Base-by-base conservation (phyloP, 2,329 filamentous ascomycete genomes). In the Fusarium metavorans region DNA sequence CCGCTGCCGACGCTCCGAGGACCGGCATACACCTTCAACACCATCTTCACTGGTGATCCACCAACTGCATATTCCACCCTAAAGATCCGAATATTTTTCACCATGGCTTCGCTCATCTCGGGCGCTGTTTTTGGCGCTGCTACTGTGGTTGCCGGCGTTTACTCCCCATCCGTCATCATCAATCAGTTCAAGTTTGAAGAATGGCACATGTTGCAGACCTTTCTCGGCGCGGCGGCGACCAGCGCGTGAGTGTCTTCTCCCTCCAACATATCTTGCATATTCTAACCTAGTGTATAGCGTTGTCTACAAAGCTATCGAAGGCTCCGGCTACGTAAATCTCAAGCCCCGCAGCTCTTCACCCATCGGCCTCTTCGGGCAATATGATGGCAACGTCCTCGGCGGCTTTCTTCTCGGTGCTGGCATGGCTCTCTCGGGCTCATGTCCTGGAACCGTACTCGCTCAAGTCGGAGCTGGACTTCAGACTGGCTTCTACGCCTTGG, bases 171-270 rank as follows among this genome's bases (percentile, higher is more conserved):
- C 0, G 85, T 92, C 56, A 91, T 94, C 74, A 81, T 90, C 66
- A 82, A 85, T 10, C 92, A 93, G 82, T 87, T 93, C 82, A 85
- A 84, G 27, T 83, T 92, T 54, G 82, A 87, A 57, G 87, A 92
- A 78, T 92, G 88, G 81, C 90, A 91, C 79, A 93, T 93, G 91
- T 79, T 92, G 34, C 88, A 92, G 80, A 86, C 87, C 11, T 93
- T 93, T 76, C 81, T 93, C 5, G 86, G 88, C 2, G 92, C 91
- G 5, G 89, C 89, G 11, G 91, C 89, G 30, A 87, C 85, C 74
- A 92, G 89, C 82, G 88, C 88, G 89, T 92, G 85, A 80, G 90
- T 83, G 50, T n/a, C 32, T 8, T 8, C 23, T 13, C 20, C 20
- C 30, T 1, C 18, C 18, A 10, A 41, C 2, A 4, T 43, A 1